Conservation (phyloP, 2,329 filamentous ascomycete genomes). For the Anisogramma anomala region DNA sequence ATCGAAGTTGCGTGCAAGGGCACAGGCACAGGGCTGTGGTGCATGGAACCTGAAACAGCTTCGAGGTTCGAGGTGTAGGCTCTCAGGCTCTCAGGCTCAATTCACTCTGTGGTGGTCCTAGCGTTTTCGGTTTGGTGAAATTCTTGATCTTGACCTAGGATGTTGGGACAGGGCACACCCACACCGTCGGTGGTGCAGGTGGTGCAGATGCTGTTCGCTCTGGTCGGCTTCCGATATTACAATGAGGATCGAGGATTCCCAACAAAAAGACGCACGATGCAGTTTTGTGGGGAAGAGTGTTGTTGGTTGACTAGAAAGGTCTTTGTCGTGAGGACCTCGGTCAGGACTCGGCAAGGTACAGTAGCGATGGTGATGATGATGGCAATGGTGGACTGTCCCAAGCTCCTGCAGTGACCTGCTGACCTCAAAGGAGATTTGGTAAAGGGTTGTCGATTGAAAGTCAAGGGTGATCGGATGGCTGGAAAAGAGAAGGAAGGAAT, state of each 20-base stretch:
- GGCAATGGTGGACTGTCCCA: constrained; percentile 2
- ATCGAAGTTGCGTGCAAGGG: constrained; percentile 12
- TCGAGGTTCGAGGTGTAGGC: constrained; percentile 22
- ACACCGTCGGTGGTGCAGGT: too few relatives aligned
- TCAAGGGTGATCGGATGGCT: constrained; percentile 1
- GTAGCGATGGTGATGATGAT: too few relatives aligned
- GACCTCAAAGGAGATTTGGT: constrained; percentile 59
- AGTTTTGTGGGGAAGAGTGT: too few relatives aligned
- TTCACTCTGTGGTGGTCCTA: constrained; percentile 8
- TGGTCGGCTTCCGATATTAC: too few relatives aligned
- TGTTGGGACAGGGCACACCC: too few relatives aligned
- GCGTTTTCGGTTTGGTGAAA: too few relatives aligned
- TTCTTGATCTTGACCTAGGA: too few relatives aligned
- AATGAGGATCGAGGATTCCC: too few relatives aligned
- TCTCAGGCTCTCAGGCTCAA: constrained; percentile 16
- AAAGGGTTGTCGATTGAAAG: constrained; percentile 16
- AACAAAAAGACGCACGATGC: too few relatives aligned
- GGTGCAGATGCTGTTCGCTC: too few relatives aligned
- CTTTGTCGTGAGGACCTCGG: too few relatives aligned
- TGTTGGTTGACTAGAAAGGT: too few relatives aligned
- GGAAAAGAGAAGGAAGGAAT: constrained; percentile 2
- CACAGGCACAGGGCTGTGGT: constrained; percentile 16
- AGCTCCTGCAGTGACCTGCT: constrained; percentile 70
- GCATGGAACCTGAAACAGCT: constrained; percentile 27
- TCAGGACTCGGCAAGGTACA: constrained; percentile 1